A percentile compares a stretch with the other conserved stretches of the same genome.
These are phyloP conservation scores for Golubevia sp. DNA, from an alignment of 1,284 basidiomycete genomes.

Conservation along the genomic window DNA sequence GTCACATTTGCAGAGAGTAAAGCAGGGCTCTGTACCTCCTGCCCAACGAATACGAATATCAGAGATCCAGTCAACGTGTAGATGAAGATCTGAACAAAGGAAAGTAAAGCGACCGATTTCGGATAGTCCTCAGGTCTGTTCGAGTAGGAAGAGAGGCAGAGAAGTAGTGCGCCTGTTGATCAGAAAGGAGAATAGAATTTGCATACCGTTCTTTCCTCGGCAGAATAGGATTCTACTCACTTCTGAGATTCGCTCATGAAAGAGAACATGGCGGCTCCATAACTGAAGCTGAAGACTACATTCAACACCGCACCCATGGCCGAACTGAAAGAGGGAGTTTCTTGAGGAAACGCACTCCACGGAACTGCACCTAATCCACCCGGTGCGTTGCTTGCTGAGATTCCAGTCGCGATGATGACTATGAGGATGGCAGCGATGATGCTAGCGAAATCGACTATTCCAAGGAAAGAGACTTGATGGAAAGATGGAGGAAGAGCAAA, in stretches of 20 bases:
- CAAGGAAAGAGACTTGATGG: conserved; percentile 21
- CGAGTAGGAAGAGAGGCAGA: too few relatives aligned
- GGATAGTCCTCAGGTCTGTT: conserved; percentile 43
- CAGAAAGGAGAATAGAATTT: too few relatives aligned
- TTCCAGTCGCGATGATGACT: conserved; percentile 31
- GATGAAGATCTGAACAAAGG: conserved; percentile 39
- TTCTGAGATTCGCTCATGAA: conserved; percentile 53
- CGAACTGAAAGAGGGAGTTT: not conserved
- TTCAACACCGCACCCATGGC: conserved; percentile 22
- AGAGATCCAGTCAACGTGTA: conserved; percentile 47
- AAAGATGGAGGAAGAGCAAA: too few relatives aligned
- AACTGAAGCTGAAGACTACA: conserved; percentile 47
- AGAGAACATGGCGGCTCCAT: conserved; percentile 40
- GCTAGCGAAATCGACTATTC: conserved; percentile 45
- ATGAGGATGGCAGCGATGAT: conserved; percentile 41
- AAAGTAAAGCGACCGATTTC: conserved; percentile 38
- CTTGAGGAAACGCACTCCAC: conserved; percentile 38
- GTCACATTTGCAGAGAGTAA: conserved; percentile 22
- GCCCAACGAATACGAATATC: conserved; percentile 40
- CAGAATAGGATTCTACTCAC: too few relatives aligned
- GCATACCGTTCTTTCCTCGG: too few relatives aligned
- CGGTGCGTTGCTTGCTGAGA: not conserved
- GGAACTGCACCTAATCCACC: conserved; percentile 17
- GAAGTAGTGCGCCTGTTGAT: too few relatives aligned
- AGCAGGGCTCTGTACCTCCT: conserved; percentile 33